Conservation (phyloP, 140 eudicot species). For the Senecio squalidus region DNA sequence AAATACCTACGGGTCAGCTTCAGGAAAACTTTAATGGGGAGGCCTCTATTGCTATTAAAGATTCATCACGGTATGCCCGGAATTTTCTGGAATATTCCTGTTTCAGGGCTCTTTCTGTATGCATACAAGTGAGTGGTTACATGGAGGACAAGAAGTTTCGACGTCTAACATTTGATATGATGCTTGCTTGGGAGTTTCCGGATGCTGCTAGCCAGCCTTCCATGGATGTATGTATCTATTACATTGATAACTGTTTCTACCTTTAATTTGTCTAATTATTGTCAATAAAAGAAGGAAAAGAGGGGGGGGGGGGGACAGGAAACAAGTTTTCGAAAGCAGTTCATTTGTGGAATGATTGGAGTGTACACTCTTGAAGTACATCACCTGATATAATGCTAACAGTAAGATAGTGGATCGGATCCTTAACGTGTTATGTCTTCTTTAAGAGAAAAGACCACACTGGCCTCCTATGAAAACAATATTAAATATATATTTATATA, state of each 20-base stretch:
- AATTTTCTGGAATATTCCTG: constrained; percentile 83
- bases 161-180: constrained; percentile 78
- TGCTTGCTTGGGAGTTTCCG: constrained; percentile 92
- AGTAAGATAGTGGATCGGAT: no score
- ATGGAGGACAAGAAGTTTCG: constrained; percentile 78
- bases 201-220: constrained; percentile 61
- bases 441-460: no score
- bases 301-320: no score
- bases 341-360: no score
- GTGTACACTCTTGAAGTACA: no score
- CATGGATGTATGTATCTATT: constrained; percentile 41
- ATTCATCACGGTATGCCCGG: constrained; percentile 65
- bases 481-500: no score
- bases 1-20: constrained; percentile 42
- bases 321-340: no score
- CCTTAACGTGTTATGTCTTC: no score
- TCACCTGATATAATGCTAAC: no score
- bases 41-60: constrained; percentile 59
- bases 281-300: no score
- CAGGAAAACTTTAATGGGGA: constrained; percentile 60
- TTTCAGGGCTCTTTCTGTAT: constrained; percentile 77
- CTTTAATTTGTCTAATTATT: not conserved
- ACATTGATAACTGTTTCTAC: not conserved
- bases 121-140: constrained; percentile 60
- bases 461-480: no score